These are phyloP conservation scores for Lactarius quietus DNA, from an alignment of 768 basidiomycete species.

Conservation along the genomic window DNA sequence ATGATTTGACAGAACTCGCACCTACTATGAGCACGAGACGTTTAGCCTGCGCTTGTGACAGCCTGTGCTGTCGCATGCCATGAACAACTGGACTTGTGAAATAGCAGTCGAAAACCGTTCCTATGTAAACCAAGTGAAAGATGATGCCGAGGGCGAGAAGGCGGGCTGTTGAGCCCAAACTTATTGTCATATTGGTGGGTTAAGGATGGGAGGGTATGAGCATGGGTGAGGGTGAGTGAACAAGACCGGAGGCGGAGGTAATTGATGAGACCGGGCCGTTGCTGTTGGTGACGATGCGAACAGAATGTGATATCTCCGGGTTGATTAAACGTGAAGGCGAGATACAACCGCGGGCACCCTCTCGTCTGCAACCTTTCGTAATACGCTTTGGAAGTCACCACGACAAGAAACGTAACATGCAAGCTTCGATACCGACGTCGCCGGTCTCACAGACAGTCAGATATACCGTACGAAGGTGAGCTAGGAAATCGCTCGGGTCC, in stretches of 20 bases:
- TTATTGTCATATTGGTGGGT: slow-evolving; percentile 15
- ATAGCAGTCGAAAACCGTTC: slow-evolving; percentile 81
- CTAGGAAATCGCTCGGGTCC: background rate
- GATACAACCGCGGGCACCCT: background rate
- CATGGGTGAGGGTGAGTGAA: background rate
- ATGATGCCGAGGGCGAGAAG: slow-evolving; percentile 64
- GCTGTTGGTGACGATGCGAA: background rate
- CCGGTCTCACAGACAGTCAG: background rate
- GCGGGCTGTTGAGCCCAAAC: slow-evolving; percentile 25
- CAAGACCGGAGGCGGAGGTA: background rate
- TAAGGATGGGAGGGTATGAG: background rate
- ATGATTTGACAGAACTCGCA: slow-evolving; percentile 30
- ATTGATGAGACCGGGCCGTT: background rate
- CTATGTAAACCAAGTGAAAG: slow-evolving; percentile 72
- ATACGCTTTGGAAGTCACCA: background rate
- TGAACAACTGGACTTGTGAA: slow-evolving; percentile 80
- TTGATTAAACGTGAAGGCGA: background rate
- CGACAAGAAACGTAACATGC: slow-evolving; percentile 1
- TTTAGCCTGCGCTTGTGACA: slow-evolving; percentile 51
- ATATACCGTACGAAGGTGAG: slow-evolving; percentile 20
- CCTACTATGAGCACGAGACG: slow-evolving; percentile 80
- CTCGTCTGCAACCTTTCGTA: background rate
- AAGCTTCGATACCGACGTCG: background rate
- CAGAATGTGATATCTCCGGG: background rate
- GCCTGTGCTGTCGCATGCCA: slow-evolving; percentile 62